Evolutionary conservation across 768 basidiomycete species (phyloP), one percentile per base, ranked within the genome.

Genomic region (Kwoniella heveanensis): DNA sequence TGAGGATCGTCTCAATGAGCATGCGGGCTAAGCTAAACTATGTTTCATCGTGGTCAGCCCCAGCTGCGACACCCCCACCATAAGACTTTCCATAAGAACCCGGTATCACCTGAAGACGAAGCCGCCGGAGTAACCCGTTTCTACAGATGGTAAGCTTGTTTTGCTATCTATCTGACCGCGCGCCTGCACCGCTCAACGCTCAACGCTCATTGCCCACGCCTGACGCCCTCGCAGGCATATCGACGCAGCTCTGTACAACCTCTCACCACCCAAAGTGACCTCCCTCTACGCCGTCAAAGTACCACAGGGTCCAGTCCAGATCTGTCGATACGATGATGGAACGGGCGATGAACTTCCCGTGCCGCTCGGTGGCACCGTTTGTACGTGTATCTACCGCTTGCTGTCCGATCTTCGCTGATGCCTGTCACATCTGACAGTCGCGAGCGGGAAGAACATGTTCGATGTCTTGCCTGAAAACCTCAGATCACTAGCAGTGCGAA

Each of bases 1-100:
- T 44, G 21, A 22, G 8, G 7, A 6, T 39, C 19, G 6, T 24
- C 10, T 44, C 39, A 17, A 39, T 2, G n/a, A n/a, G n/a, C n/a
- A n/a, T n/a, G n/a, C n/a, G n/a, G n/a, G n/a, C n/a, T n/a, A n/a
- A n/a, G n/a, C n/a, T n/a, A n/a, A n/a, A n/a, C n/a, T 57, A 13
- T 32, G 32, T 13, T 32, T 5, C 32, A 6, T 5, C 32, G 13
- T 32, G 13, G 5, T 17, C 39, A 81, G 72, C 88, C 88, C 19
- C 86, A 84, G 77, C 85, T 95, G 74, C 91, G 89, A 80, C 92
- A 95, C 77, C 91, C 91, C 1, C 86, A 85, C 54, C 91, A 94
- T 80, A 86, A 84, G 51, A 89, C 88, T 2, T 95, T 94, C 81
- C 92, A 95, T 83, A 91, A 90, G 81, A 88, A 88, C 32, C 80